Conservation (phyloP, 371 early-diverging fungal genomes). For the Capillidium rhysosporum region DNA sequence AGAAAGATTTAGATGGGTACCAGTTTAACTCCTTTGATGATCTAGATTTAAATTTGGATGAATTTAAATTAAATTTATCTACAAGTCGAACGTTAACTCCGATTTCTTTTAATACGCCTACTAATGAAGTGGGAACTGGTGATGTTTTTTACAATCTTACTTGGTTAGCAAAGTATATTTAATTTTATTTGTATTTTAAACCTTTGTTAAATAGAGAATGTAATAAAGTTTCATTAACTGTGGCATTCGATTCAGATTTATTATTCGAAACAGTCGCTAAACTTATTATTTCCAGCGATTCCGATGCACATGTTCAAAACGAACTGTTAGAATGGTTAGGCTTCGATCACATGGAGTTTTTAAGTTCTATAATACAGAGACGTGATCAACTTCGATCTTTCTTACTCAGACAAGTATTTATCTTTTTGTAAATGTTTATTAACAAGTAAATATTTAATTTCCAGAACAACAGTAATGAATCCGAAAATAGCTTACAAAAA, state of each 20-base stretch:
- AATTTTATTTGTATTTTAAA: too few species aligned
- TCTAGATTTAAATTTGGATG: too few species aligned
- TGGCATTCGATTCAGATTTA: not conserved
- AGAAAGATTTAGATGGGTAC: too few species aligned
- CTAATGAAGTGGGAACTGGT: too few species aligned
- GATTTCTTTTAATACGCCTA: too few species aligned
- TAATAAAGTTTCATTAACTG: not conserved
- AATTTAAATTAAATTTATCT: too few species aligned
- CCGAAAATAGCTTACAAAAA: conserved; percentile 10
- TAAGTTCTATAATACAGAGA: conserved; percentile 25
- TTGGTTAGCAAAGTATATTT: too few species aligned
- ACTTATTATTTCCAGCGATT: not conserved
- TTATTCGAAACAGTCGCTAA: not conserved
- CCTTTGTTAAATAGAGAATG: not conserved
- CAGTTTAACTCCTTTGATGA: too few species aligned
- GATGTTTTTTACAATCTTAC: too few species aligned
- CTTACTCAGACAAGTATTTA: not conserved
- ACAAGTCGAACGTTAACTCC: too few species aligned
- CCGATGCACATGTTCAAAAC: conserved; percentile 37
- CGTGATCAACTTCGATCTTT: conserved; percentile 10
- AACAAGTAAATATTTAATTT: conserved; percentile 27
- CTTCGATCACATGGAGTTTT: conserved; percentile 45
- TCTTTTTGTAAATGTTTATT: conserved; percentile 5
- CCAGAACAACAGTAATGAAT: conserved; percentile 11
- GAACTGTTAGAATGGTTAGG: conserved; percentile 52